Evolutionary conservation across 257 asterid species (phyloP).

Genomic region (Haberlea rhodopensis): DNA sequence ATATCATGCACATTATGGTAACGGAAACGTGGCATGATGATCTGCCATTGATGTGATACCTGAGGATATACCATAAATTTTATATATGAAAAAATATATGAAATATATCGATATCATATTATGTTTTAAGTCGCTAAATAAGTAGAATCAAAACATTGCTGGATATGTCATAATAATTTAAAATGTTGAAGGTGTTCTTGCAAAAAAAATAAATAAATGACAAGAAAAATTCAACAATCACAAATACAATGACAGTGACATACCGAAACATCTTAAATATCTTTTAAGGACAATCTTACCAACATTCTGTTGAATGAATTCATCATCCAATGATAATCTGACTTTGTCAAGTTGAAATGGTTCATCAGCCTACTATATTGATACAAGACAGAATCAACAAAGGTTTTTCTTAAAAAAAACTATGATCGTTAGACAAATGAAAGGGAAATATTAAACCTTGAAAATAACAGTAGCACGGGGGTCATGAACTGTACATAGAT

Average conservation of each 20-base stretch:
- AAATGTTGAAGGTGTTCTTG: not conserved
- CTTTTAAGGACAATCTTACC: constrained; percentile 49
- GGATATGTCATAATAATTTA: not conserved
- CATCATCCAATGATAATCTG: constrained; percentile 68
- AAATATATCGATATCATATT: no score
- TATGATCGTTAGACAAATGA: constrained; percentile 18
- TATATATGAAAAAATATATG: no score
- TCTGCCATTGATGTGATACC: no score
- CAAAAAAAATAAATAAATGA: not conserved
- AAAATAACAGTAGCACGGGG: constrained; percentile 94
- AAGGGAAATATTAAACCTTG: no score
- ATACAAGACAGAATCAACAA: constrained; percentile 15
- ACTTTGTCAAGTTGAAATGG: constrained; percentile 87
- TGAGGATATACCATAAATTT: no score
- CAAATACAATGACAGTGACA: not conserved
- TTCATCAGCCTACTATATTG: constrained; percentile 84
- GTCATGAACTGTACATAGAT: constrained; percentile 70
- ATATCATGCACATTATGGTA: no score
- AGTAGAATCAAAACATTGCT: not conserved
- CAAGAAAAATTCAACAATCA: no score
- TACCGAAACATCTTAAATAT: not conserved
- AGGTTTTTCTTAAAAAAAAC: constrained; percentile 4
- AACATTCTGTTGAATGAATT: constrained; percentile 50
- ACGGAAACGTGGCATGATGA: no score
- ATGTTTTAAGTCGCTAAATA: no score